Evolutionary conservation across 1,284 basidiomycete genomes (phyloP).

Genomic region (Vanrija sp.): DNA sequence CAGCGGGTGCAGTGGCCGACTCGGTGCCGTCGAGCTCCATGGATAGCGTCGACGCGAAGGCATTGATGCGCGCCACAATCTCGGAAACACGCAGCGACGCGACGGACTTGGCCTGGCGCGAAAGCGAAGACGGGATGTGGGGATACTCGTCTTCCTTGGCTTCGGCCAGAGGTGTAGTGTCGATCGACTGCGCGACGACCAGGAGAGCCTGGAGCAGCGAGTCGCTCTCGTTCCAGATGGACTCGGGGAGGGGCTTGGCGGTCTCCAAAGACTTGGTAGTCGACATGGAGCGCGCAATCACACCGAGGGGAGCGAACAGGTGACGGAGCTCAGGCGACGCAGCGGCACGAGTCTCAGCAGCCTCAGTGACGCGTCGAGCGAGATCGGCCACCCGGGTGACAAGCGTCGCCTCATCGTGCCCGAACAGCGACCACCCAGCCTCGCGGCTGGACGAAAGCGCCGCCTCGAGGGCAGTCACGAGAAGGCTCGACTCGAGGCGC

Average conservation of each 20-base stretch:
- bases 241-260: constrained; percentile 3
- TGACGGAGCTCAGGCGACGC: constrained; percentile 51
- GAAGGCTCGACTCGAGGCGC: constrained; percentile 20
- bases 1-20: constrained; percentile 12
- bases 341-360: constrained; percentile 4
- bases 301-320: constrained; percentile 54
- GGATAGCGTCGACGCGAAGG: constrained; percentile 20
- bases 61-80: constrained; percentile 33
- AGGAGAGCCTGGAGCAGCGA: constrained; percentile 62
- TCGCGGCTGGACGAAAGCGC: constrained; percentile 18
- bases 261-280: constrained; percentile 1
- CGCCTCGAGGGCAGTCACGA: constrained; percentile 20
- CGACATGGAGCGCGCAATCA: constrained; percentile 50
- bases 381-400: constrained; percentile 10
- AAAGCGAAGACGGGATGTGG: constrained; percentile 31
- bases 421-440: constrained; percentile 24
- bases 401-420: constrained; percentile 21
- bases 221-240: constrained; percentile 39
- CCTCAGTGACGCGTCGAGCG: constrained; percentile 2
- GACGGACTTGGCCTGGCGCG: constrained; percentile 22
- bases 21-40: constrained; percentile 7
- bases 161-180: constrained; percentile 24
- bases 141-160: constrained; percentile 37
- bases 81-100: constrained; percentile 37
- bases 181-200: constrained; percentile 60